phyloP scores from a whole-genome alignment of 2,329 filamentous ascomycete species.

The Trichoderma koningii region DNA sequence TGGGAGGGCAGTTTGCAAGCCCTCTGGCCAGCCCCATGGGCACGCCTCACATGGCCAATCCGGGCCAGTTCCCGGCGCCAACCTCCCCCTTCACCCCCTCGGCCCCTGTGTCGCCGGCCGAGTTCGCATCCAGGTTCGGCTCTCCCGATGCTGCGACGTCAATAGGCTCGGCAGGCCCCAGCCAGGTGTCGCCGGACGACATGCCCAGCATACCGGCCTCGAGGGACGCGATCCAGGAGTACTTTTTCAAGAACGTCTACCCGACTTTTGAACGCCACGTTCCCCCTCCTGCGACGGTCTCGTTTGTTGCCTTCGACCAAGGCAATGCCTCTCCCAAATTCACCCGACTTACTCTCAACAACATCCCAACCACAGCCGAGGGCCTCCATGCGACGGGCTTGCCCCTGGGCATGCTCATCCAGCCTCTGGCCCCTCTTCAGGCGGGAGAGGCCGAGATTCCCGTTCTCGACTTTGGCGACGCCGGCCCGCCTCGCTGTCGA shows the following conservation, averaged over 20 bases:
- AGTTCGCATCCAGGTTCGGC: slow-evolving; percentile 33
- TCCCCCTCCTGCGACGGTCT: slow-evolving; percentile 82
- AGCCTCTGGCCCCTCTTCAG: slow-evolving; percentile 81
- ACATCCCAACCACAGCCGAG: slow-evolving; percentile 81
- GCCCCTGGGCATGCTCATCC: slow-evolving; percentile 83
- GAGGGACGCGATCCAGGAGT: slow-evolving; percentile 77
- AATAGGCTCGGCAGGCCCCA: slow-evolving; percentile 39
- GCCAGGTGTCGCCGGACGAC: slow-evolving; percentile 82
- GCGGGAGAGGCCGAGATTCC: slow-evolving; percentile 85
- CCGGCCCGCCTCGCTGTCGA: slow-evolving; percentile 85
- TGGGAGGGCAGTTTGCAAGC: slow-evolving; percentile 50
- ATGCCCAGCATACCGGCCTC: slow-evolving; percentile 88
- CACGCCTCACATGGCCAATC: slow-evolving; percentile 43
- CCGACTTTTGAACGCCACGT: slow-evolving; percentile 94
- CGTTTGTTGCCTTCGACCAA: slow-evolving; percentile 93
- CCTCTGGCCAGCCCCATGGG: slow-evolving; percentile 38
- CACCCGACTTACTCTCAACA: slow-evolving; percentile 88
- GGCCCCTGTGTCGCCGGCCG: slow-evolving; percentile 33
- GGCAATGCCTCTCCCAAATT: slow-evolving; percentile 96
- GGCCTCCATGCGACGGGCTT: slow-evolving; percentile 77
- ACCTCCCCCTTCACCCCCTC: slow-evolving; percentile 45
- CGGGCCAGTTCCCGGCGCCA: slow-evolving; percentile 63
- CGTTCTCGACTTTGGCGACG: slow-evolving; percentile 91
- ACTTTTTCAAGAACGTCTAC: slow-evolving; percentile 86
- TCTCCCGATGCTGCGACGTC: slow-evolving; percentile 38